Conservation (phyloP, 495 filamentous ascomycete species). For the Neurospora sp. region DNA sequence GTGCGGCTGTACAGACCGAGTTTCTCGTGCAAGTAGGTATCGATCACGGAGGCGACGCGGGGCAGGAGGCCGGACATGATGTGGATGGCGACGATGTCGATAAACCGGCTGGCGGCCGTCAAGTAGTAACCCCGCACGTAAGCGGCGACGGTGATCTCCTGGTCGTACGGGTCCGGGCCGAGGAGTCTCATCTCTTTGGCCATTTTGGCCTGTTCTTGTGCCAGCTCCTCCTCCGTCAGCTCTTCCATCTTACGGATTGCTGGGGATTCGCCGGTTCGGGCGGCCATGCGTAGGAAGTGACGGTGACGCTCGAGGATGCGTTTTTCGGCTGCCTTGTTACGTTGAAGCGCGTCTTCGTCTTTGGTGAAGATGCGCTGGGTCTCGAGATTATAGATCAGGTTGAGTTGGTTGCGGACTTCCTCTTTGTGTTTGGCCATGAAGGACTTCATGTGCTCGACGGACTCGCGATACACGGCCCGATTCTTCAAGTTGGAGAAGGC, state of each 20-base stretch:
- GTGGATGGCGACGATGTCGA: constrained; percentile 37
- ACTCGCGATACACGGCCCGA: constrained; percentile 30
- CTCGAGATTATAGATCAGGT: constrained; percentile 28
- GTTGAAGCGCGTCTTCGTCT: constrained; percentile 27
- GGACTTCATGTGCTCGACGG: constrained; percentile 17
- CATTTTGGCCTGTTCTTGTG: constrained; percentile 12
- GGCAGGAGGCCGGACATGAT: constrained; percentile 38
- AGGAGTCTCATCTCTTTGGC: constrained; percentile 24
- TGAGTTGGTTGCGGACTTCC: constrained; percentile 19
- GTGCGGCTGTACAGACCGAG: constrained; percentile 23
- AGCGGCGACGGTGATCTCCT: constrained; percentile 37
- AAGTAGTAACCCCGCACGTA: constrained; percentile 45
- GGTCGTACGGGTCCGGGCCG: constrained; percentile 34
- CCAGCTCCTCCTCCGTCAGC: constrained; percentile 31
- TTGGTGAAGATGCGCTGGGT: constrained; percentile 31
- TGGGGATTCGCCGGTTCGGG: constrained; percentile 13
- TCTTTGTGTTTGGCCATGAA: constrained; percentile 24
- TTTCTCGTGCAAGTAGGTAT: constrained; percentile 28
- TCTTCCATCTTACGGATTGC: constrained; percentile 26
- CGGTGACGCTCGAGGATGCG: constrained; percentile 26
- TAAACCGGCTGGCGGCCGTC: constrained; percentile 38
- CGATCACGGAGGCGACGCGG: constrained; percentile 19
- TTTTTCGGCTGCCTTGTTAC: constrained; percentile 27
- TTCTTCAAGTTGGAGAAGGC: constrained; percentile 29
- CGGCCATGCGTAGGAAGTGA: constrained; percentile 22